phyloP scores from a whole-genome alignment of 441 rosid genomes.

The Pelargonium citronellum region DNA sequence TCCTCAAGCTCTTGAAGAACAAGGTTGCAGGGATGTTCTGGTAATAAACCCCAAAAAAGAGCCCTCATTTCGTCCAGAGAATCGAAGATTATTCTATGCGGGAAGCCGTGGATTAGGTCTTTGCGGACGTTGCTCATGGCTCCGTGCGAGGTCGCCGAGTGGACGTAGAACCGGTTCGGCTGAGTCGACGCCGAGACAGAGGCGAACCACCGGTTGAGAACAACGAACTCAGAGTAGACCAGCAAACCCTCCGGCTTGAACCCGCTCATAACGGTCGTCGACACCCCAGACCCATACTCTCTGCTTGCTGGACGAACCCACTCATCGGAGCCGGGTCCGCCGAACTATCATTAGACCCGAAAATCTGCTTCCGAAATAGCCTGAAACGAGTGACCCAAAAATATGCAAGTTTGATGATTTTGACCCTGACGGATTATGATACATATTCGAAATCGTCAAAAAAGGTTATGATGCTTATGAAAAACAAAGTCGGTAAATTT shows the following conservation, averaged over 20 bases:
- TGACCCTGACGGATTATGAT: no score
- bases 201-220: conserved; percentile 85
- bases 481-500: no score
- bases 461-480: no score
- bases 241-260: conserved; percentile 70
- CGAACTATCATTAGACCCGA: conserved; percentile 57
- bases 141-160: conserved; percentile 94
- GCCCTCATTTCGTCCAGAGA: conserved; percentile 63
- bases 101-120: conserved; percentile 74
- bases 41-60: conserved; percentile 68
- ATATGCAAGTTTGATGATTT: no score
- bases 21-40: conserved; percentile 74
- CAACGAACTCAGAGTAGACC: conserved; percentile 67
- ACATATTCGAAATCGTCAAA: no score
- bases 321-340: conserved; percentile 42
- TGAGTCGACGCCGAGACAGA: conserved; percentile 95
- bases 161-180: conserved; percentile 80
- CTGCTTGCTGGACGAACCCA: conserved; percentile 87
- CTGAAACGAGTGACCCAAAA: conserved; percentile 93
- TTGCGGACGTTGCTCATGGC: conserved; percentile 74
- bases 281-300: conserved; percentile 55
- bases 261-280: conserved; percentile 82
- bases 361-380: conserved; percentile 74
- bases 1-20: conserved; percentile 78
- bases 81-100: conserved; percentile 81